phyloP scores from a whole-genome alignment of 2,329 filamentous ascomycete species.

The Boeremia exigua region DNA sequence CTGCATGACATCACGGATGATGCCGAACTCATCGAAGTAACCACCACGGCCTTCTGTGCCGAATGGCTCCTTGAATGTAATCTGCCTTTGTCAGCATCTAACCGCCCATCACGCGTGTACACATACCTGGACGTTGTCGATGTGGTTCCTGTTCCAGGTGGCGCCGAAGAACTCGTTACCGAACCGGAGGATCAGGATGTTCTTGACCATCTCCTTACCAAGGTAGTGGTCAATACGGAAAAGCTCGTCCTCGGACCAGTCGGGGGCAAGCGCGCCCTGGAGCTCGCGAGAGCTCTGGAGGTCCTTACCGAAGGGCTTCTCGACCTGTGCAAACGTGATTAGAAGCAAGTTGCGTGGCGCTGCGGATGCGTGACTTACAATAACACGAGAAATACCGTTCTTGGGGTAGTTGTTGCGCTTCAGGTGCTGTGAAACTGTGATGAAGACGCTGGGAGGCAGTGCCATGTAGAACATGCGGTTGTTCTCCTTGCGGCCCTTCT shows the following conservation, averaged over 20 bases:
- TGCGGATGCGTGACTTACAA: constrained; percentile 64
- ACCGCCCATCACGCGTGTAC: background rate
- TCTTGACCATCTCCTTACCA: constrained; percentile 99
- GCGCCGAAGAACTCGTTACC: constrained; percentile 98
- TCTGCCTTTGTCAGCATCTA: constrained; percentile 55
- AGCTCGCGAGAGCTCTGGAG: constrained; percentile 91
- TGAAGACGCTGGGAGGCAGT: constrained; percentile 96
- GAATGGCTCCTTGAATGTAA: constrained; percentile 99
- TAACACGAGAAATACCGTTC: constrained; percentile 89
- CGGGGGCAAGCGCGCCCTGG: constrained; percentile 90
- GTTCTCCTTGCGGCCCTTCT: constrained; percentile 80
- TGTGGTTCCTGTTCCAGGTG: constrained; percentile 99
- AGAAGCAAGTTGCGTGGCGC: constrained; percentile 18
- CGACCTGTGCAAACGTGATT: constrained; percentile 66
- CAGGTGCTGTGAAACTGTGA: constrained; percentile 93
- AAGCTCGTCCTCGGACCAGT: constrained; percentile 98
- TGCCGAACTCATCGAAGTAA: constrained; percentile 99
- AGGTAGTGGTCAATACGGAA: constrained; percentile 99
- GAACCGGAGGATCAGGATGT: constrained; percentile 96
- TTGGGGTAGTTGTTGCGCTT: constrained; percentile 97
- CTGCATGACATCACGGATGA: constrained; percentile 99
- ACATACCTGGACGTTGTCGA: constrained; percentile 88
- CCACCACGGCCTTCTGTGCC: constrained; percentile 97
- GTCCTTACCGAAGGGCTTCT: constrained; percentile 99
- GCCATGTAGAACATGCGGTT: constrained; percentile 99